Evolutionary conservation across 2,329 filamentous ascomycete genomes (phyloP), one percentile per base, ranked within the genome.

Genomic region (Trichophyton simii): DNA sequence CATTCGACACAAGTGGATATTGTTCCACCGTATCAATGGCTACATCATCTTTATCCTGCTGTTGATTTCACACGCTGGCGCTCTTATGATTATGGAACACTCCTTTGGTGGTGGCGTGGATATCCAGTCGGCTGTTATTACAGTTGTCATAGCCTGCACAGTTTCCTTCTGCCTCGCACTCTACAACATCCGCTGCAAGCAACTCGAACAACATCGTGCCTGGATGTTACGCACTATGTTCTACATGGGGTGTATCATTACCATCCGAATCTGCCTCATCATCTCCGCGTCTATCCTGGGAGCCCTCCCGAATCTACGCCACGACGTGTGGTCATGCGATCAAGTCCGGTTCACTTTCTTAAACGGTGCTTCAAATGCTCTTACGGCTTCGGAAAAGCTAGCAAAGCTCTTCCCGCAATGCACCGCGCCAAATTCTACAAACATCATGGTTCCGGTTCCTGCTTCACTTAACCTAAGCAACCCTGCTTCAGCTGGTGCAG

Each of bases 201-300:
- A 85, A 67, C 82, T 87, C 57, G 82, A 85, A 36, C 79, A 85
- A 66, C 83, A 86, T 63, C 77, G 83, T 1, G 81, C 81, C 2
- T 86, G 83, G 83, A 86, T 86, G 83, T 66, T 86, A 34, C 70
- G 83, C 22, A 75, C 79, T 6, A 80, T 79, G 79, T 72, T 79
- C 44, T 78, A 79, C 57, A 63, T 70, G 62, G 44, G 58, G 3
- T 55, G 52, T 28, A 66, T 62, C 41, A 70, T 72, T 60, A 72
- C 70, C 11, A 62, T 66, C n/a, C 62, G 69, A 20, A 61, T 70
- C n/a, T 66, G 69, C 38, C 71, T 80, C 46, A 71, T 78, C 60
- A 70, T 79, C 42, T 65, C 74, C 0, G 75, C 76, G 1, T 64
- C 63, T 1, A 72, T 80, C 7, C 72, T 79, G 50, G 72, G 74